phyloP scores from a whole-genome alignment of 352 stramenopile species.

The Phytophthora ohioensis region DNA sequence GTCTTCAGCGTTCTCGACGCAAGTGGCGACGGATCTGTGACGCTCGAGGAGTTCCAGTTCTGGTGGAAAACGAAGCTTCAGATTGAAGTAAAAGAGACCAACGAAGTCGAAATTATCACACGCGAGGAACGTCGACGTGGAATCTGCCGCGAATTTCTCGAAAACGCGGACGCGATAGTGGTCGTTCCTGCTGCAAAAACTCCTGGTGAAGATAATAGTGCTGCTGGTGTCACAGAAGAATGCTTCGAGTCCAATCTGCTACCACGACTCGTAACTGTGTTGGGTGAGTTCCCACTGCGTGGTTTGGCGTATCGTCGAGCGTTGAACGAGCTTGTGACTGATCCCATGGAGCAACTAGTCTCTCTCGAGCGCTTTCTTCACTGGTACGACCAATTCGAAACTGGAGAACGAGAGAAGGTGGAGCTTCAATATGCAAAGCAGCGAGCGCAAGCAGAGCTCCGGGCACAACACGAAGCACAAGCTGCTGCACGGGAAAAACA shows the following conservation, averaged over 20 bases:
- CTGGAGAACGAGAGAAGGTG: slow-evolving; percentile 52
- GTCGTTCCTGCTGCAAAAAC: neutral
- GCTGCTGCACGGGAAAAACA: slow-evolving; percentile 42
- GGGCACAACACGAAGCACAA: slow-evolving; percentile 46
- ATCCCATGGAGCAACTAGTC: slow-evolving; percentile 52
- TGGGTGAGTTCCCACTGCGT: slow-evolving; percentile 64
- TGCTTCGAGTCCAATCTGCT: slow-evolving; percentile 70
- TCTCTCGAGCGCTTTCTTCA: slow-evolving; percentile 54
- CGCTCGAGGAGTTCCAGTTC: slow-evolving; percentile 74
- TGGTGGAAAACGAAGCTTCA: slow-evolving; percentile 81
- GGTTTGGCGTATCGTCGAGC: slow-evolving; percentile 61
- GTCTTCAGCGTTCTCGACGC: slow-evolving; percentile 71
- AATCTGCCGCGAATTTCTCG: slow-evolving; percentile 53
- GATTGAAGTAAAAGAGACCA: slow-evolving; percentile 60
- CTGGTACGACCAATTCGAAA: slow-evolving; percentile 67
- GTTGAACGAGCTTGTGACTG: slow-evolving; percentile 52
- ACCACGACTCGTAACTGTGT: slow-evolving; percentile 55
- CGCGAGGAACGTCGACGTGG: slow-evolving; percentile 30
- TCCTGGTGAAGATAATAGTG: neutral
- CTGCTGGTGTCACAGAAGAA: slow-evolving; percentile 1
- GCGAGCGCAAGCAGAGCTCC: slow-evolving; percentile 50
- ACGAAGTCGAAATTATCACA: slow-evolving; percentile 39
- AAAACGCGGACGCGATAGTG: slow-evolving; percentile 49
- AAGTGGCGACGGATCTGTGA: slow-evolving; percentile 71
- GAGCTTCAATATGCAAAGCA: slow-evolving; percentile 55